Evolutionary conservation across 2,329 filamentous ascomycete genomes (phyloP), one percentile per base, ranked within the genome.

Genomic region (Colletotrichum gigasporum): DNA sequence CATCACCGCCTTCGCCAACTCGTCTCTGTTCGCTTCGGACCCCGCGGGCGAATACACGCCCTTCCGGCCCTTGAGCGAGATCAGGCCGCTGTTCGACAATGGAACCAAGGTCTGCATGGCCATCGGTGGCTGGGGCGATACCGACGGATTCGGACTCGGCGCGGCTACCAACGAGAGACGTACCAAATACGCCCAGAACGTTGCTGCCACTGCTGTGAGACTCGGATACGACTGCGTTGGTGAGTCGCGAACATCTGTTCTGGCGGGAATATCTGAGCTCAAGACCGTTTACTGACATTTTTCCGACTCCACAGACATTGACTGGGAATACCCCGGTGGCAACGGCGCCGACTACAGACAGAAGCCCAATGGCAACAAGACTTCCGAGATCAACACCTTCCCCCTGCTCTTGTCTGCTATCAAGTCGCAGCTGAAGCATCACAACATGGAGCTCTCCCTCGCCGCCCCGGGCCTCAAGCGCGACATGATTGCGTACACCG

Each of bases 331-430:
- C 51, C 76, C 78, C 1, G 84, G 83, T 14, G 90, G 90, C 35
- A 92, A 92, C 68, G 90, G 89, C 30, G 82, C 87, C 28, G 89
- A 92, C 75, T 92, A 92, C 79, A 90, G 87, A 70, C 69, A 80
- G 48, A 77, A 83, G 4, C 84, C 88, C 28, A 92, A 92, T 73
- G 77, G 78, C 0, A 73, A 82, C 44, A 90, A 89, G 71, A 76
- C 74, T 2, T 81, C 82, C 72, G 88, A 92, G 72, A 85, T 92
- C 56, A 76, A 82, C 20, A 85, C 85, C 0, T 92, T 85, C 69
- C 88, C 89, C 0, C 79, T 85, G 39, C 79, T 92, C 5, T 80
- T 92, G 5, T 73, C 80, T 16, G 86, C 83, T 14, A 79, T 91
- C 51, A 87, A 88, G 47, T 72, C 74, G 0, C 84, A 83, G 5